These are phyloP conservation scores for Neurospora sublineolata DNA, from an alignment of 495 filamentous ascomycete species.

Conservation along the genomic window DNA sequence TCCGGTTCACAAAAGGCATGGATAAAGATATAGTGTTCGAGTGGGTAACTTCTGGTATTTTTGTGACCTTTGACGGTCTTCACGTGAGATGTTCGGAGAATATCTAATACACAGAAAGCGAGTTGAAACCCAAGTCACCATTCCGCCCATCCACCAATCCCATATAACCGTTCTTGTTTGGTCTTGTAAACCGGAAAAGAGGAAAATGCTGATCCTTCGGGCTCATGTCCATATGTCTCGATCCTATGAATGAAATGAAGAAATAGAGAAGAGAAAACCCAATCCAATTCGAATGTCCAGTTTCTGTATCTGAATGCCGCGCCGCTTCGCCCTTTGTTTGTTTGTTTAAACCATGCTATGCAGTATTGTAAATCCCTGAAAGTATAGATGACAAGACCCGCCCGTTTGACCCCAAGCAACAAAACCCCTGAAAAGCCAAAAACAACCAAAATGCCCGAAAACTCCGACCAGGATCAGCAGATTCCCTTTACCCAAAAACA, in stretches of 20 bases:
- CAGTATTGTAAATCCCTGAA: conserved; percentile 10
- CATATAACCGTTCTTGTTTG: conserved; percentile 1
- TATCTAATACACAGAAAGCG: conserved; percentile 47
- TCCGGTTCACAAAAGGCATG: background rate
- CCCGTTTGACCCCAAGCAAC: conserved; percentile 2
- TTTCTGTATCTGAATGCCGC: conserved; percentile 6
- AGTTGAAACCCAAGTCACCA: conserved; percentile 23
- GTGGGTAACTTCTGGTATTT: conserved; percentile 50
- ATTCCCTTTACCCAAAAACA: conserved; percentile 10
- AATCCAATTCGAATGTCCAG: conserved; percentile 21
- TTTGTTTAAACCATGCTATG: conserved; percentile 27
- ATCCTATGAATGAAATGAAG: background rate
- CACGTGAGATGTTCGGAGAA: conserved; percentile 10
- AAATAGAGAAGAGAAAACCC: conserved; percentile 7
- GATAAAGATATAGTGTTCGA: conserved; percentile 14
- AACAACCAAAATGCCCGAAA: conserved; percentile 10
- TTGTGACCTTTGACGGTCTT: conserved; percentile 18
- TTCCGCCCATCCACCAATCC: conserved; percentile 2
- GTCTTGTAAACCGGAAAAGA: conserved; percentile 3
- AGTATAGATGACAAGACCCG: conserved; percentile 10
- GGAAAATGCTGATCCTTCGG: conserved; percentile 19
- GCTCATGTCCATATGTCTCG: conserved; percentile 5
- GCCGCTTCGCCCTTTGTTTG: conserved; percentile 6
- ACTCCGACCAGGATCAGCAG: conserved; percentile 19
- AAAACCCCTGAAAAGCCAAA: conserved; percentile 8